These are phyloP conservation scores for Phialocephala sp. DNA, from an alignment of 2,329 filamentous ascomycete genomes.

Conservation along the genomic window DNA sequence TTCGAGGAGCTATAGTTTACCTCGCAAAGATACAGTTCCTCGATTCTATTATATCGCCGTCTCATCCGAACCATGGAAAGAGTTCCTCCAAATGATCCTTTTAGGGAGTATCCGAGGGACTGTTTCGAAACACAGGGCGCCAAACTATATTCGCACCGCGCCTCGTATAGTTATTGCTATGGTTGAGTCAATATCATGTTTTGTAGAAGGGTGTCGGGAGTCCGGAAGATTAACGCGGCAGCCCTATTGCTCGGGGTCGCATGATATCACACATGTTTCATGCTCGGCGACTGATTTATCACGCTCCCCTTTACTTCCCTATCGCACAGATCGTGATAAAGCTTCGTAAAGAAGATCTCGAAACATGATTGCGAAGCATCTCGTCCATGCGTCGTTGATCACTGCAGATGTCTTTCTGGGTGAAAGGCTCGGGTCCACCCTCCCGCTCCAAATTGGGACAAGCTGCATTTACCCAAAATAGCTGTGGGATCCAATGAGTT, in stretches of 20 bases:
- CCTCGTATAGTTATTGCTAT: constrained; percentile 3
- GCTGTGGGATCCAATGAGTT: background rate
- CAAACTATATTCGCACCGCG: background rate
- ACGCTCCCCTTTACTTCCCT: background rate
- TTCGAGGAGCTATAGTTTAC: background rate
- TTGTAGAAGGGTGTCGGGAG: constrained; percentile 5
- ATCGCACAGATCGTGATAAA: background rate
- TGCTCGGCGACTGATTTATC: background rate
- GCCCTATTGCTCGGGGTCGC: constrained; percentile 4
- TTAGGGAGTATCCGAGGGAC: background rate
- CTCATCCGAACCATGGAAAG: background rate
- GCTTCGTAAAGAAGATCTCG: background rate
- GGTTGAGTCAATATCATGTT: constrained; percentile 4
- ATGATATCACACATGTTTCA: constrained; percentile 8
- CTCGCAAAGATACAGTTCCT: background rate
- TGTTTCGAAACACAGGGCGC: constrained; percentile 11
- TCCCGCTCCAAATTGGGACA: constrained; percentile 2
- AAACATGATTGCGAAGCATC: constrained; percentile 4
- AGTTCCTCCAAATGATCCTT: constrained; percentile 1
- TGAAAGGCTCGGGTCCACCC: background rate
- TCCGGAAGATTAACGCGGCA: constrained; percentile 13
- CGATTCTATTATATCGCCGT: background rate
- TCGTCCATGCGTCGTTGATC: constrained; percentile 1
- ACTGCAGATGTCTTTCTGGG: background rate
- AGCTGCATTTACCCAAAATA: constrained; percentile 10